Base-by-base conservation (phyloP, 371 early-diverging fungal species). In the Rhizopus arrhizus region DNA sequence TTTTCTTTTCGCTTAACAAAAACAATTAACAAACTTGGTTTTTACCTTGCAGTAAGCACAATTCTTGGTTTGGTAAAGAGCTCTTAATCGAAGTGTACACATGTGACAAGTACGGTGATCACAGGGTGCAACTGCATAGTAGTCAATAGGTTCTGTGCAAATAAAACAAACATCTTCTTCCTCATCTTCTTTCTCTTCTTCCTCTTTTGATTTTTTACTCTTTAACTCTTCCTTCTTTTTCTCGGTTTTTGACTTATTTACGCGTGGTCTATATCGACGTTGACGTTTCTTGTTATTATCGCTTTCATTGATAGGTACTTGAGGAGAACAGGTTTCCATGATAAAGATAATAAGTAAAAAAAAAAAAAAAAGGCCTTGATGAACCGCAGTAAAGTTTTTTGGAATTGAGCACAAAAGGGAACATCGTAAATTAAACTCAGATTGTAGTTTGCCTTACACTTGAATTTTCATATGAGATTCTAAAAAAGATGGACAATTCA, bases 21-120 rank as follows among this genome's bases (percentile, higher is more conserved):
- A 5, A n/a, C 43, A 5, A 9, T 5, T 0, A 4, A 43, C n/a
- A 43, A 15, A 48, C 6, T 0, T 33, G 8, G 35, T n/a, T 12
- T 34, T 61, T 75, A 90, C 93, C 83, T 98, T 98, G 85, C 98
- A 98, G 61, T 88, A 85, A 35, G 94, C 88, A 68, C 98, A 98
- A 38, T 86, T 81, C 36, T 84, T 86, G 36, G 84, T 86, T 66
- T 92, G 88, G 74, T 95, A 95, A 22, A 97, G 78, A 9, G 93
- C 91, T 45, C 98, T 81, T 47, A 97, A 68, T 32, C 98, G 84
- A 42, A 98, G 76, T 7, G 89, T 89, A 75, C 98, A 98, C 16
- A 91, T 69, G 60, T 94, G 93, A 75, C 98, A 98, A 3, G 91
- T 89, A 31, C 87, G 82, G 74, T 98, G 98, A 69, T 95, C 89